Conservation (phyloP, 176 grass and related monocot genomes). For the Oryza glaberrima region DNA sequence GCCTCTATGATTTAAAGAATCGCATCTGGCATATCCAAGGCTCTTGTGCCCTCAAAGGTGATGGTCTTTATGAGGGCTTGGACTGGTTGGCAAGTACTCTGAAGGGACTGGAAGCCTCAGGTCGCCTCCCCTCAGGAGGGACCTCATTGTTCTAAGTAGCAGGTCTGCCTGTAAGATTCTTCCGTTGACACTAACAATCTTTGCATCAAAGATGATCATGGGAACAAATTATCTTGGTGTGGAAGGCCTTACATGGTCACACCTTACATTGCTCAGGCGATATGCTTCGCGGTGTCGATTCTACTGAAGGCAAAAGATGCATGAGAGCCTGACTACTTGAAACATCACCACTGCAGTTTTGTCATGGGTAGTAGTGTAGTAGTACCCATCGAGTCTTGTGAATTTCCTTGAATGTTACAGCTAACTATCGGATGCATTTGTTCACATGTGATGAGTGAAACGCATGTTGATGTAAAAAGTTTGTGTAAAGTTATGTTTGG, state of each 20-base stretch:
- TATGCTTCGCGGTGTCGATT: neutral
- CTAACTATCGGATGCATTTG: constrained; percentile 28
- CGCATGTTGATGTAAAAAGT: constrained; percentile 11
- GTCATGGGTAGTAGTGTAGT: constrained; percentile 9
- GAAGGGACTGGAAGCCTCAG: constrained; percentile 65
- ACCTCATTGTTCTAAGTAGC: constrained; percentile 53
- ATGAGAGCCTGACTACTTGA: constrained; percentile 8
- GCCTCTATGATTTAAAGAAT: constrained; percentile 75
- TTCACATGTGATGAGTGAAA: constrained; percentile 18
- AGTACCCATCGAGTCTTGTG: constrained; percentile 19
- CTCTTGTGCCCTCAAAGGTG: constrained; percentile 70
- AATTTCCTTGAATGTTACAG: constrained; percentile 33
- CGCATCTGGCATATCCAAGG: constrained; percentile 77
- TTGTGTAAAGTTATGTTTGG: constrained; percentile 32
- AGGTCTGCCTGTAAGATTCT: constrained; percentile 23
- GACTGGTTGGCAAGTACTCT: constrained; percentile 70
- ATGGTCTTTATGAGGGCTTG: constrained; percentile 78
- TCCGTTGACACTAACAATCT: neutral
- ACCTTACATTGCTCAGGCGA: neutral
- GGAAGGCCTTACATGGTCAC: constrained; percentile 4
- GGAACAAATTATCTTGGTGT: neutral
- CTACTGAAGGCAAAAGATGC: constrained; percentile 23
- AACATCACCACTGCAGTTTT: constrained; percentile 3
- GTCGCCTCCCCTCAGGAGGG: constrained; percentile 52
- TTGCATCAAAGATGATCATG: neutral